Evolutionary conservation across 1,284 basidiomycete species (phyloP).

Genomic region (Ceratobasidium sp.): DNA sequence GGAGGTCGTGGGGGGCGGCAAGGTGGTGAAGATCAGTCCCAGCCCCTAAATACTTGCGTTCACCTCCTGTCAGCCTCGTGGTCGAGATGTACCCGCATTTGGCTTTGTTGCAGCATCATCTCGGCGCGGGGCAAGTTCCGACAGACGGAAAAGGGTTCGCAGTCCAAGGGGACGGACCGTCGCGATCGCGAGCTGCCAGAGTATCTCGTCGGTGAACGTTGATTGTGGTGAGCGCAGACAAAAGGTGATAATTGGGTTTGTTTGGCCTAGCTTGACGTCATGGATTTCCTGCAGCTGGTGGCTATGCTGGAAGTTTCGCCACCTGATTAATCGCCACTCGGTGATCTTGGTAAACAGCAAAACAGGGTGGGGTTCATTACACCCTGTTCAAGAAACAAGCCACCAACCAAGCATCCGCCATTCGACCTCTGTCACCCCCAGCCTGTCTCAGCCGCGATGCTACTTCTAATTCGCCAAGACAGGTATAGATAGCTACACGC

Average conservation of each 20-base stretch:
- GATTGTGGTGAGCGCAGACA: not conserved
- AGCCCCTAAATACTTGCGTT: conserved; percentile 29
- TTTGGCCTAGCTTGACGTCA: not conserved
- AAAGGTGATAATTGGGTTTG: not conserved
- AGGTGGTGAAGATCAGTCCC: conserved; percentile 11
- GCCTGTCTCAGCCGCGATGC: too few species aligned
- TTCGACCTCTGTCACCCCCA: not conserved
- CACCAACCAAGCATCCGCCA: too few species aligned
- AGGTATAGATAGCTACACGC: too few species aligned
- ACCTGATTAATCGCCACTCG: not conserved
- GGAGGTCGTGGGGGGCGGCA: conserved; percentile 6
- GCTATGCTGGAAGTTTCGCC: not conserved
- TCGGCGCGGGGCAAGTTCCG: conserved; percentile 25
- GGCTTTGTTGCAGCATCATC: conserved; percentile 22
- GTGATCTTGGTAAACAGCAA: too few species aligned
- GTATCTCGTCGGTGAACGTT: not conserved
- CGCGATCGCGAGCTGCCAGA: conserved; percentile 1
- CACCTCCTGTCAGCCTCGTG: conserved; percentile 42
- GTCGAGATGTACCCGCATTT: conserved; percentile 35
- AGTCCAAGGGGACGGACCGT: too few species aligned
- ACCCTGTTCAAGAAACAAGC: too few species aligned
- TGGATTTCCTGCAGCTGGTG: not conserved
- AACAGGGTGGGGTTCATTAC: too few species aligned
- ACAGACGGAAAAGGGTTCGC: not conserved
- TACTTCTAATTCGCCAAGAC: too few species aligned